phyloP scores from a whole-genome alignment of 2,329 filamentous ascomycete species.

The Cephalotrichum gorgonifer region DNA sequence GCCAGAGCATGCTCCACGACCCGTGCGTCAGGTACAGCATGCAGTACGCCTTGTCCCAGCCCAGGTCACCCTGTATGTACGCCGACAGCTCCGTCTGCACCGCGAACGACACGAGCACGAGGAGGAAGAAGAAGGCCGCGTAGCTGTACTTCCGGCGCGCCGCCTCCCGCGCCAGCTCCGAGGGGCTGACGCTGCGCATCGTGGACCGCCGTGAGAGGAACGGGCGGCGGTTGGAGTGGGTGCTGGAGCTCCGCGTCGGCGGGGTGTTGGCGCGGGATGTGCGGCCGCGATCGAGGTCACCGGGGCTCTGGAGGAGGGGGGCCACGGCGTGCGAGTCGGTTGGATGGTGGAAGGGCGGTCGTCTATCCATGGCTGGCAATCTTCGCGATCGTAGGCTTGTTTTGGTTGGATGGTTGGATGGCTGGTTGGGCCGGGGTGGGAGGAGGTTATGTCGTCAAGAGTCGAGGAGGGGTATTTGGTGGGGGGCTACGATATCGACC shows the following conservation, averaged over 20 bases:
- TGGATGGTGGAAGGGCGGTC: constrained; percentile 34
- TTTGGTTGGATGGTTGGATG: neutral
- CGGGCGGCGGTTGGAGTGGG: neutral
- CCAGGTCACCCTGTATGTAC: constrained; percentile 83
- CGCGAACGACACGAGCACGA: constrained; percentile 81
- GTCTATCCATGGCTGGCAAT: constrained; percentile 11
- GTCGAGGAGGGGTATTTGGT: no score
- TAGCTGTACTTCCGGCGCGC: constrained; percentile 79
- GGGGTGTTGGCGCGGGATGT: neutral
- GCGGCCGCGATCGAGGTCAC: constrained; percentile 13
- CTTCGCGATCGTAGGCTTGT: neutral
- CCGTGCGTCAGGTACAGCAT: constrained; percentile 98
- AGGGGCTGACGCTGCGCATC: constrained; percentile 70
- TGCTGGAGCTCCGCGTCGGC: neutral
- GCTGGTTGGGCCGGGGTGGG: neutral
- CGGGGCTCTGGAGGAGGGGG: constrained; percentile 27
- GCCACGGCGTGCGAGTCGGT: constrained; percentile 32
- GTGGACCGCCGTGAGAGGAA: constrained; percentile 41
- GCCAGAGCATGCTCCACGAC: constrained; percentile 87
- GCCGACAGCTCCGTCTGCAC: constrained; percentile 93
- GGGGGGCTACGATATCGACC: neutral
- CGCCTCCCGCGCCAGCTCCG: constrained; percentile 25
- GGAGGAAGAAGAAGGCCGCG: constrained; percentile 69
- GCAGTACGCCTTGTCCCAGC: constrained; percentile 98
- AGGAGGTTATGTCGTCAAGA: no score